These are phyloP conservation scores for Raddia distichophylla DNA, from an alignment of 176 grass and related monocot genomes.

Conservation along the genomic window DNA sequence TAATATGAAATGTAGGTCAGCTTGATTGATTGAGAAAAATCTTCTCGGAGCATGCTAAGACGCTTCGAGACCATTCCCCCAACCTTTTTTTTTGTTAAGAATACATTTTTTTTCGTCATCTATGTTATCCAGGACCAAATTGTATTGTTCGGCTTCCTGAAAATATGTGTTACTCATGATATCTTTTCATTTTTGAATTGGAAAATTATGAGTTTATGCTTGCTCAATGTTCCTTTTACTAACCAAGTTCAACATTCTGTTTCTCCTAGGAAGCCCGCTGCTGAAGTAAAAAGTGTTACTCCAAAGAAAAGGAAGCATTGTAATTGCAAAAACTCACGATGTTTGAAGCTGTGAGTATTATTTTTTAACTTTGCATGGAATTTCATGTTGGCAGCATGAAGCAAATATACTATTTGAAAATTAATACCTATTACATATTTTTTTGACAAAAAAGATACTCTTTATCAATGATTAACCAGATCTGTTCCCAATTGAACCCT, in stretches of 20 bases:
- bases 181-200: constrained; percentile 18
- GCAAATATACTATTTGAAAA: constrained; percentile 13
- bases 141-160: neutral
- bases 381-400: neutral
- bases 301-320: constrained; percentile 70
- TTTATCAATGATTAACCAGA: neutral
- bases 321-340: constrained; percentile 76
- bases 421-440: constrained; percentile 22
- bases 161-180: neutral
- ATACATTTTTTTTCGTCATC: neutral
- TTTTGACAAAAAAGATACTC: constrained; percentile 6
- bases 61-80: neutral
- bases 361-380: neutral
- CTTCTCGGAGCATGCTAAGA: neutral
- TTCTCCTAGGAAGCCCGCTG: constrained; percentile 48
- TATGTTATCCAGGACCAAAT: neutral
- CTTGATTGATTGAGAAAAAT: neutral
- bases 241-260: constrained; percentile 25
- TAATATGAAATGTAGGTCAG: neutral
- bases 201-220: constrained; percentile 13
- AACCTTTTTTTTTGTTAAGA: neutral
- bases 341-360: constrained; percentile 70
- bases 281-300: constrained; percentile 55
- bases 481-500: constrained; percentile 19
- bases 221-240: constrained; percentile 14